A percentile compares a stretch with the other conserved stretches of the same genome.
Evolutionary conservation across 371 early-diverging fungal species (phyloP).

Genomic region (Sporodiniella umbellata): DNA sequence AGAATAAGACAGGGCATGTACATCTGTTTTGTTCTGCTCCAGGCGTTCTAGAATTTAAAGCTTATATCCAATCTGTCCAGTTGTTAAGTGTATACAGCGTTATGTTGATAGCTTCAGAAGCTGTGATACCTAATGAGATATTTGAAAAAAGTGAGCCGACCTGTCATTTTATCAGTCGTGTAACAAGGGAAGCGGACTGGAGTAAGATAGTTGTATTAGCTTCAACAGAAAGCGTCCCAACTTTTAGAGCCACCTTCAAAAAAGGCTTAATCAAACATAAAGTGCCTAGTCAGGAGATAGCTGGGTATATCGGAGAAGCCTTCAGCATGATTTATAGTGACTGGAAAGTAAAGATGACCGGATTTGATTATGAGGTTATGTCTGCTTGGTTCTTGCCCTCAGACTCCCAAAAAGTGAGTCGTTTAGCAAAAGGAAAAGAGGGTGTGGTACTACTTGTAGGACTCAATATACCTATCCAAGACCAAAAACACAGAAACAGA

Average conservation of each 20-base stretch:
- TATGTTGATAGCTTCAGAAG: conserved; percentile 21
- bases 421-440: neutral
- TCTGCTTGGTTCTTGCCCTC: conserved; percentile 19
- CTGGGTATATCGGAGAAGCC: conserved; percentile 30
- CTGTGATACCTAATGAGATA: conserved; percentile 10
- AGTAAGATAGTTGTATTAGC: conserved; percentile 3
- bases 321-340: conserved; percentile 19
- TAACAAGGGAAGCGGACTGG: conserved; percentile 19
- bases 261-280: conserved; percentile 28
- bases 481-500: conserved; percentile 32
- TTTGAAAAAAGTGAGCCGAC: conserved; percentile 21
- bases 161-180: conserved; percentile 13
- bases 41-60: neutral
- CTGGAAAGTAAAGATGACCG: conserved; percentile 40
- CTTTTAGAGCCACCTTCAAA: conserved; percentile 40
- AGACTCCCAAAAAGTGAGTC: neutral
- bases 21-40: conserved; percentile 14
- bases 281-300: conserved; percentile 23
- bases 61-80: conserved; percentile 3
- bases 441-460: conserved; percentile 21
- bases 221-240: neutral
- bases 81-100: conserved; percentile 22
- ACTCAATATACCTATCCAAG: conserved; percentile 19
- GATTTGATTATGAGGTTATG: conserved; percentile 29
- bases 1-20: conserved; percentile 27